Percentiles rank a stretch among this genome's conserved stretches.
Evolutionary conservation across 176 grass and related monocot species (phyloP).

Genomic region (Melocanna baccifera): DNA sequence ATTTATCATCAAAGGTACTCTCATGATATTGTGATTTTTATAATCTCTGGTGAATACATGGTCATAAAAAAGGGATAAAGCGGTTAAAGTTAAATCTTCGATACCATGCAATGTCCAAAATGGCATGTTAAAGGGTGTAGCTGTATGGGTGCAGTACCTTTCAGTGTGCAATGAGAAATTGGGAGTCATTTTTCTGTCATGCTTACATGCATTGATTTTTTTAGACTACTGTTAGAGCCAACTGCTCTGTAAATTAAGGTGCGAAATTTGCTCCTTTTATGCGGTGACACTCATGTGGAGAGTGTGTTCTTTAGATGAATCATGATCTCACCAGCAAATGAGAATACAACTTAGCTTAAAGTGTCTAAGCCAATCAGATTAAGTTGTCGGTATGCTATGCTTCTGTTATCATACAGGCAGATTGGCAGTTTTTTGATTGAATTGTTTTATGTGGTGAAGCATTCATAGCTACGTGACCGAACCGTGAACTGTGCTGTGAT

Average conservation of each 20-base stretch:
- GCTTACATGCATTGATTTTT: background rate
- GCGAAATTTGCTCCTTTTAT: background rate
- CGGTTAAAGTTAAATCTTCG: background rate
- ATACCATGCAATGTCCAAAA: background rate
- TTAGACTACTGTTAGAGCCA: background rate
- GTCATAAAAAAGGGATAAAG: background rate
- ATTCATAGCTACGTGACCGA: background rate
- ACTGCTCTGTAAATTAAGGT: background rate
- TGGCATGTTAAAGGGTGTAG: background rate
- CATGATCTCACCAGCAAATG: background rate
- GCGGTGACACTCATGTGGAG: background rate
- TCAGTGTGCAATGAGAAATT: background rate
- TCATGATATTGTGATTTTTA: background rate
- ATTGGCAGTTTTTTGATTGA: background rate
- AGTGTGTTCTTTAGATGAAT: background rate
- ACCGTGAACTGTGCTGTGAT: background rate
- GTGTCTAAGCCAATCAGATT: background rate
- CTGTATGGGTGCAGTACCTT: background rate
- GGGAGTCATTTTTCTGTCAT: background rate
- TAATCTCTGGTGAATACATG: background rate
- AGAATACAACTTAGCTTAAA: background rate
- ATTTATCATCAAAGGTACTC: background rate
- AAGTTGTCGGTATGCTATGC: background rate
- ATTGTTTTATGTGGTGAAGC: background rate
- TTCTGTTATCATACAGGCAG: background rate